Evolutionary conservation across 23 red algal genomes (phyloP), one percentile per base, ranked within the genome.

Genomic region (Cyanidium caldarium): DNA sequence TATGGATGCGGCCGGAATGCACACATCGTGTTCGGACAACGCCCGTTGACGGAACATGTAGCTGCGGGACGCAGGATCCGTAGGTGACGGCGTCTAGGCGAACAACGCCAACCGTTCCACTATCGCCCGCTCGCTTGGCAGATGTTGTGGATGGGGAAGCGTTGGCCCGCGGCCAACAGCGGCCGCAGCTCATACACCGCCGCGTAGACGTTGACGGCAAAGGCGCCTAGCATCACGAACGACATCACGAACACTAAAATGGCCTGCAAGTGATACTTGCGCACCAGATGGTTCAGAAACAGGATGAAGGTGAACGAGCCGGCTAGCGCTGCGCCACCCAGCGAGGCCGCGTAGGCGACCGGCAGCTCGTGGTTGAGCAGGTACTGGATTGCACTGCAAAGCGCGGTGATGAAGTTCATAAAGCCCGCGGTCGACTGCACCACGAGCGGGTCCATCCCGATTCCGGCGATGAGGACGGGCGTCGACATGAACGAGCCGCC

Each of bases 401-500:
- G 43, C 30, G 45, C 70, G 0, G 70, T 38, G 12, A 45, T 46
- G 23, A 75, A 75, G 35, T 75, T 75, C 70, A 75, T 75, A 2
- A 75, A 75, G 13, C 70, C 70, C 20, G 70, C 70, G 1, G 70
- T 75, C 0, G 70, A 42, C 43, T 75, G 70, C 34, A 75, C 70
- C 34, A 75, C 70, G 37, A 75, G 45, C 34, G 70, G 70, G 43
- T 75, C 70, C 70, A 75, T 75, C 33, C 70, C 70, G 1, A 75
- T 46, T 26, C 70, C 70, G 36, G 70, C 70, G 38, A 75, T 61
- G 3, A 75, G 25, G 43, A 75, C 43, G 0, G 70, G 70, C 33
- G 70, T 75, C 10, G 70, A 75, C 70, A 75, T 75, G 41, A 75
- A 75, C 13, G 70, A 75, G 58, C 70, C 70, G 1, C 70, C 70